phyloP scores from a whole-genome alignment of 345 rosid genomes.

The Acer negundo region DNA sequence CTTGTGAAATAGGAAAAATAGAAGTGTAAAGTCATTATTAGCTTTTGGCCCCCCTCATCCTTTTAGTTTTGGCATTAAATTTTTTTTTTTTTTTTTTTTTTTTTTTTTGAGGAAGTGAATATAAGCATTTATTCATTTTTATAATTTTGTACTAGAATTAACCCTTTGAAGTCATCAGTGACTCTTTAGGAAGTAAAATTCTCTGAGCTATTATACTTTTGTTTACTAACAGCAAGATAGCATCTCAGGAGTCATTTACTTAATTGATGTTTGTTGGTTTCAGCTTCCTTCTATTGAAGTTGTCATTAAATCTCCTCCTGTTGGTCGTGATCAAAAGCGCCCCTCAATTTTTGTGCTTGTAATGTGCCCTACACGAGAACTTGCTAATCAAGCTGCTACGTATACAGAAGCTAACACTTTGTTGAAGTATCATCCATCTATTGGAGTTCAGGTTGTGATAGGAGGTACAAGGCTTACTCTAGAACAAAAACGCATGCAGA shows the following conservation, averaged over 20 bases:
- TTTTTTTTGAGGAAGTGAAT: not conserved
- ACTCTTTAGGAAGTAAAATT: too few species aligned
- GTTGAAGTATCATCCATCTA: slow-evolving; percentile 81
- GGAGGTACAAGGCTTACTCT: slow-evolving; percentile 92
- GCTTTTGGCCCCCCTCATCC: not conserved
- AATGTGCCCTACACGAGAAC: slow-evolving; percentile 96
- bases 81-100: too few species aligned
- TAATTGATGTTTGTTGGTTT: slow-evolving; percentile 21
- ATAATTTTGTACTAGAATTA: too few species aligned
- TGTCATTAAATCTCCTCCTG: slow-evolving; percentile 66
- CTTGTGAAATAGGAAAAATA: not conserved
- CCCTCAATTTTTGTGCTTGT: slow-evolving; percentile 88
- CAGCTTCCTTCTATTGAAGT: slow-evolving; percentile 98
- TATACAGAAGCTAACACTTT: slow-evolving; percentile 77
- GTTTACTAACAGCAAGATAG: too few species aligned
- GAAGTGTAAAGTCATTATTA: not conserved
- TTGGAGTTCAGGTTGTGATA: slow-evolving; percentile 95
- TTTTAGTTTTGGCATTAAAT: not conserved
- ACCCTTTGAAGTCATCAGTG: too few species aligned
- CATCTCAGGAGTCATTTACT: slow-evolving; percentile 1
- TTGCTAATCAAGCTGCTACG: slow-evolving; percentile 94
- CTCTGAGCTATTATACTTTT: too few species aligned
- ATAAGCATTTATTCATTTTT: not conserved
- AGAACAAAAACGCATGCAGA: slow-evolving; percentile 84
- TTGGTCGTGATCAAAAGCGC: slow-evolving; percentile 58